Base-by-base conservation (phyloP, 2,329 filamentous ascomycete genomes). In the Ceratocystiopsis sp. region DNA sequence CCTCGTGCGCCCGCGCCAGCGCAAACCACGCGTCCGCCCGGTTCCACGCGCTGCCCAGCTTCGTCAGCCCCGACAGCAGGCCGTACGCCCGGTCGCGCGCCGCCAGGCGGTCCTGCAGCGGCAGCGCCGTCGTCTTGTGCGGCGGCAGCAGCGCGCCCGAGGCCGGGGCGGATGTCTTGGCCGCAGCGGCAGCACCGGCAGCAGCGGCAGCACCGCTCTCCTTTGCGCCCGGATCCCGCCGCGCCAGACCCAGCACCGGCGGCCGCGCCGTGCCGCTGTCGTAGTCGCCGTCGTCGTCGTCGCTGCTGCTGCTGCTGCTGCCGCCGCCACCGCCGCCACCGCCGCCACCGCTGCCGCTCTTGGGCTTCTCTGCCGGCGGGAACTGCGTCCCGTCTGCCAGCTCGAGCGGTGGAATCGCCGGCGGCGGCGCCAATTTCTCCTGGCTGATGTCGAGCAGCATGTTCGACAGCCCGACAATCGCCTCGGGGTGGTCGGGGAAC, bases 21-120 rank as follows among this genome's bases (percentile, higher is more conserved):
- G 81, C 75, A 55, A 85, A 89, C 91, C 91, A 98, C 6, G 89
- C 91, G 57, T 96, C 91, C 0, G 84, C 78, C 57, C 80, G 75
- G 59, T 95, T 89, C 91, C 91, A 98, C 0, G 85, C 84, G 13
- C 68, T 70, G 10, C 89, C 89, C 10, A 87, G 72, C 57, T 86
- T 93, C 3, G 87, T 96, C 42, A 96, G 65, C 0, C 77, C 75
- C 0, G 81, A 82, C 3, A 98, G 67, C 15, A 98, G 69, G 13
- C 79, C 81, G 55, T 86, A 91, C 0, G 91, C 91, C 41, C 91
- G 74, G 56, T 96, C 91, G 17, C 89, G 77, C 15, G 87, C 84
- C 4, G 87, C 84, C n/a, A 96, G 73, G 12, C 86, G 76, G 57
- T 91, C 86, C 33, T 85, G 68, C 15, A 80, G 71, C 15, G 80